Percentiles rank a stretch among this genome's conserved stretches.
Conservation (phyloP, 2,329 filamentous ascomycete species). For the Onygena corvina region DNA sequence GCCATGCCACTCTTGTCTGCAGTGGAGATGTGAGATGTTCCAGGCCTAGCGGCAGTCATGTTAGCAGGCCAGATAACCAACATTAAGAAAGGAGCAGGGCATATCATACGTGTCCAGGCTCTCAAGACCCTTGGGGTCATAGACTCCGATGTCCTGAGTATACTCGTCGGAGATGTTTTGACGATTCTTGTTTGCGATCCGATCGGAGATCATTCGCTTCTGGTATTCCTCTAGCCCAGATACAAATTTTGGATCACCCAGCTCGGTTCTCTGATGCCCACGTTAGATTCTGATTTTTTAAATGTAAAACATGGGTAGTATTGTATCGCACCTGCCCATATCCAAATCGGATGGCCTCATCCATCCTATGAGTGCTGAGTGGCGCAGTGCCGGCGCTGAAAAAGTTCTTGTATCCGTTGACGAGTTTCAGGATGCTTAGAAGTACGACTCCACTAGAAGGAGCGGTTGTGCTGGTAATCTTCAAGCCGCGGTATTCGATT, state of each 20-base stretch:
- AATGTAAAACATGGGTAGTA: background rate
- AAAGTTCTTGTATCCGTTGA: slow-evolving; percentile 62
- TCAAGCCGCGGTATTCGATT: slow-evolving; percentile 57
- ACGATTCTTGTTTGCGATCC: slow-evolving; percentile 49
- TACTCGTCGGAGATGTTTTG: slow-evolving; percentile 56
- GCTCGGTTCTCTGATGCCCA: slow-evolving; percentile 48
- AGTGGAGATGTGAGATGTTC: slow-evolving; percentile 46
- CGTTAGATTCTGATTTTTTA: slow-evolving; percentile 1
- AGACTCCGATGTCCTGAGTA: slow-evolving; percentile 61
- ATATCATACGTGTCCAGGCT: slow-evolving; percentile 46
- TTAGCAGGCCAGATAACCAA: background rate
- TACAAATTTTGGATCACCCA: slow-evolving; percentile 74
- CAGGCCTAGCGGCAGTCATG: slow-evolving; percentile 27
- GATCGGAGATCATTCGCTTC: slow-evolving; percentile 51
- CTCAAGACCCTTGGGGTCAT: slow-evolving; percentile 57
- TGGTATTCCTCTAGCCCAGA: slow-evolving; percentile 52
- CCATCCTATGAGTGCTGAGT: slow-evolving; percentile 66
- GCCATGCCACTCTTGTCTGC: slow-evolving; percentile 63
- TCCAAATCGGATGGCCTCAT: slow-evolving; percentile 80
- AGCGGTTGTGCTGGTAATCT: slow-evolving; percentile 52
- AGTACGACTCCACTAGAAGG: slow-evolving; percentile 69
- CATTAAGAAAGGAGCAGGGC: background rate
- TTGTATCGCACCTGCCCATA: slow-evolving; percentile 49
- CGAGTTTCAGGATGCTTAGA: slow-evolving; percentile 64
- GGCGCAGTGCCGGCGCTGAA: slow-evolving; percentile 47